phyloP scores from a whole-genome alignment of 805 yeast species.

The Ogataea naganishii region DNA sequence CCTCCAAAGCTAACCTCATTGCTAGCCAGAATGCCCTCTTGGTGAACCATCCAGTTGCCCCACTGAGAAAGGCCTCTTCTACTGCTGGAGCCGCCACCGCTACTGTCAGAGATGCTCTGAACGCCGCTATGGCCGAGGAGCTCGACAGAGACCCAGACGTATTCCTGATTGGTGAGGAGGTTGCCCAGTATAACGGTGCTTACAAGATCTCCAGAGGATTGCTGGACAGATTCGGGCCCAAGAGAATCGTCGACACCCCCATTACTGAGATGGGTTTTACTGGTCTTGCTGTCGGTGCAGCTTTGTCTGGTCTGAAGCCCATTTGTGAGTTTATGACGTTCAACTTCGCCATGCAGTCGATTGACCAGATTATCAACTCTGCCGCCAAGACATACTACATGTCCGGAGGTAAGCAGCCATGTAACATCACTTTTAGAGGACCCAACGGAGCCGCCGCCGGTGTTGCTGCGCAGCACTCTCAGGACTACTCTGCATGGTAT shows the following conservation, averaged over 20 bases:
- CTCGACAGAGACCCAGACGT: constrained; percentile 92
- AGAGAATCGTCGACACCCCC: constrained; percentile 92
- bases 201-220: constrained; percentile 95
- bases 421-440: constrained; percentile 97
- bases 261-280: constrained; percentile 99
- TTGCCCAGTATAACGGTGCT: constrained; percentile 98
- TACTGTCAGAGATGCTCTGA: constrained; percentile 96
- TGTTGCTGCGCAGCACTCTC: constrained; percentile 99
- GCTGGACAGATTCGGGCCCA: constrained; percentile 90
- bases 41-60: constrained; percentile 16
- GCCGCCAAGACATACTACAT: constrained; percentile 98
- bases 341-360: constrained; percentile 99
- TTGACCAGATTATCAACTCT: constrained; percentile 96
- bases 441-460: constrained; percentile 99
- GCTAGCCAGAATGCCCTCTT: too few species aligned
- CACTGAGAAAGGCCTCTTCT: constrained; percentile 39
- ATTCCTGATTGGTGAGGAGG: constrained; percentile 97
- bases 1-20: too few species aligned
- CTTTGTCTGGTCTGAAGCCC: constrained; percentile 94
- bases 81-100: constrained; percentile 48
- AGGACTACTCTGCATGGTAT: constrained; percentile 96
- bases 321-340: constrained; percentile 98
- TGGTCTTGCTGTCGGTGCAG: constrained; percentile 91
- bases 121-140: constrained; percentile 94
- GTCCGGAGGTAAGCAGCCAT: constrained; percentile 98